Base-by-base conservation (phyloP, 1,284 basidiomycete genomes). In the Austropuccinia psidii region DNA sequence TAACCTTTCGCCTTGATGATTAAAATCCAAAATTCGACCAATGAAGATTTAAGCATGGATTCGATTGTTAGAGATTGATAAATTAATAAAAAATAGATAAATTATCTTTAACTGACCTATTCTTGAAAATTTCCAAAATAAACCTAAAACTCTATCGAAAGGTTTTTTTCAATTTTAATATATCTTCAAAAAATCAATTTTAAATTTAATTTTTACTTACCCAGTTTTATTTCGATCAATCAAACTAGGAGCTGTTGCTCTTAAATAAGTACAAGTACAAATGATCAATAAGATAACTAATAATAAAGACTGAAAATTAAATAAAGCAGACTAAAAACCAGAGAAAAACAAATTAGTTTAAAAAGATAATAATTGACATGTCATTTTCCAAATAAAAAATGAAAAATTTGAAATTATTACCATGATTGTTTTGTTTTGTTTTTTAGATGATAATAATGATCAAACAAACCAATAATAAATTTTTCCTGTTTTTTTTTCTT, bases 211-310 rank as follows among this genome's bases (percentile, higher is more conserved):
- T 4, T 15, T 19, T 27, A 52, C n/a, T 21, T 29, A 62, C 94
- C 95, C 96, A 81, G 92, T 86, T 83, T 93, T 93, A 82, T 98
- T 98, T 75, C 90, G 85, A 81, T 98, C 96, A 33, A 98, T 86
- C 7, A 98, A 83, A 29, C 90, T 86, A 4, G 95, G 95, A 4
- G 91, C 89, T 2, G 92, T 88, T 0, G 91, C 89, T 69, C 95
- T 88, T 19, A 95, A 86, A 80, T 98, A 98, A 2, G 96, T 95
- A 84, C 93, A 97, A 54, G 95, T 98, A 84, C 96, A 98, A 75
- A 98, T 93, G 80, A 90, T 84, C 65, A 98, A 87, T 19, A 98
- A 85, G 76, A 97, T 88, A 80, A 96, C 93, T 77, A 96, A 87
- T 15, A 98, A 85, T 21, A 98, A 86, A 0, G 93, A 94, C 82